phyloP scores from a whole-genome alignment of 106 monocot genomes.

The Xerophyta viscosa region DNA sequence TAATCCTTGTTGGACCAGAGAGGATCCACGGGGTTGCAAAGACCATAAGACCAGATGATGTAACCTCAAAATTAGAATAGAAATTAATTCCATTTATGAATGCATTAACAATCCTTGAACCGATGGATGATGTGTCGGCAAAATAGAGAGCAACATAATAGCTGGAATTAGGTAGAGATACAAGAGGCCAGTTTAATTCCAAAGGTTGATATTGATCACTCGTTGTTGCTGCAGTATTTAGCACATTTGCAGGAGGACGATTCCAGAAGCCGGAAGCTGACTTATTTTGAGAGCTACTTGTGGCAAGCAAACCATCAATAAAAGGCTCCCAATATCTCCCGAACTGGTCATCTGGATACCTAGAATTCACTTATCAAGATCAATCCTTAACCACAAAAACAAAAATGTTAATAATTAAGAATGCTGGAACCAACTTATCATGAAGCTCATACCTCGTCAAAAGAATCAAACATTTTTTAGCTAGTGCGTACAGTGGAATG shows the following conservation, averaged over 20 bases:
- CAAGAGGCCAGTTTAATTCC: conserved; percentile 72
- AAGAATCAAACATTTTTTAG: too few species aligned
- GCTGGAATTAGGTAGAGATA: conserved; percentile 49
- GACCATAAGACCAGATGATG: conserved; percentile 46
- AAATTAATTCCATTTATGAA: conserved; percentile 62
- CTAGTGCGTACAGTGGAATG: too few species aligned
- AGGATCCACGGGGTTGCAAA: conserved; percentile 68
- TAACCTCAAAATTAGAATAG: conserved; percentile 33
- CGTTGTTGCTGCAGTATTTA: conserved; percentile 51
- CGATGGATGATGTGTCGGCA: conserved; percentile 36
- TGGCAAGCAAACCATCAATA: conserved; percentile 9
- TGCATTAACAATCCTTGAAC: conserved; percentile 42
- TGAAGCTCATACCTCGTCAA: too few species aligned
- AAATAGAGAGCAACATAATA: conserved; percentile 95
- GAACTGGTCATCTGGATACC: conserved; percentile 86
- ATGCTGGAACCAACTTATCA: too few species aligned
- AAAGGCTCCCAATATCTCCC: conserved; percentile 82
- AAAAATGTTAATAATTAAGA: too few species aligned
- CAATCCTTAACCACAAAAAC: background rate
- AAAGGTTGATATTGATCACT: conserved; percentile 26
- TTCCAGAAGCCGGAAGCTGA: conserved; percentile 73
- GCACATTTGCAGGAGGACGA: conserved; percentile 61
- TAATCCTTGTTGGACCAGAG: conserved; percentile 55
- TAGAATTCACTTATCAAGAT: conserved; percentile 14
- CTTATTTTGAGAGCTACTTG: conserved; percentile 27